Conservation (phyloP, 2,329 filamentous ascomycete genomes). For the Aspergillus fischeri region DNA sequence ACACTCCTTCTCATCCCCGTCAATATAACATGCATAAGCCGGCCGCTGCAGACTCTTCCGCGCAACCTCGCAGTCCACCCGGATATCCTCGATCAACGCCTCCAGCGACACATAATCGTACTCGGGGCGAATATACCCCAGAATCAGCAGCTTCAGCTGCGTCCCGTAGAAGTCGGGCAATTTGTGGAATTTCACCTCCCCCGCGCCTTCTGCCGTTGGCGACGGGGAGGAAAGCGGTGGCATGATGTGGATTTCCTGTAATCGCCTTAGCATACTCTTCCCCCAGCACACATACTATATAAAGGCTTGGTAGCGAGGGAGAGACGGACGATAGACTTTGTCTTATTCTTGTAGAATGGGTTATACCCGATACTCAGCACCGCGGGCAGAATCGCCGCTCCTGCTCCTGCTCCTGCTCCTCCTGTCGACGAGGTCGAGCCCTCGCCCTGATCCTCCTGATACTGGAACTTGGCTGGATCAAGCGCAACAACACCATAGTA, state of each 20-base stretch:
- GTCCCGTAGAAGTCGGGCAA: constrained; percentile 77
- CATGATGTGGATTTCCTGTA: constrained; percentile 77
- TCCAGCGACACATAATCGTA: constrained; percentile 82
- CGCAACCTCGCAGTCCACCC: constrained; percentile 81
- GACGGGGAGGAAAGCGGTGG: constrained; percentile 57
- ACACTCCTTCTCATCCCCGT: constrained; percentile 26
- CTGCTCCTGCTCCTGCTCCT: constrained; percentile 8
- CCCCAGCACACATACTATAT: not conserved
- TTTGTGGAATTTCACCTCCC: constrained; percentile 33
- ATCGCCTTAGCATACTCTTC: not conserved
- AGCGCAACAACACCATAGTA: constrained; percentile 92
- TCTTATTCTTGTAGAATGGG: constrained; percentile 91
- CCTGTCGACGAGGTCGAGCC: constrained; percentile 5
- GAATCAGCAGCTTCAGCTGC: constrained; percentile 71
- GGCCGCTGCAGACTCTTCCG: constrained; percentile 64
- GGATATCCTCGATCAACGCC: constrained; percentile 81
- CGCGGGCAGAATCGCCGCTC: constrained; percentile 65
- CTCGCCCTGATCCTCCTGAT: constrained; percentile 8
- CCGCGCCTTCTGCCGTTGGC: constrained; percentile 23
- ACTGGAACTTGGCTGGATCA: constrained; percentile 38
- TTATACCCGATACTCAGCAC: constrained; percentile 97
- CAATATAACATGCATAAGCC: constrained; percentile 50
- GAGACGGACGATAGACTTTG: constrained; percentile 63
- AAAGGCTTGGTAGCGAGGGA: too few species aligned
- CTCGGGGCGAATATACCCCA: constrained; percentile 87